Percentiles rank a stretch among this genome's conserved stretches.
These are phyloP conservation scores for Gentiana straminea DNA, from an alignment of 257 asterid species.

Conservation along the genomic window DNA sequence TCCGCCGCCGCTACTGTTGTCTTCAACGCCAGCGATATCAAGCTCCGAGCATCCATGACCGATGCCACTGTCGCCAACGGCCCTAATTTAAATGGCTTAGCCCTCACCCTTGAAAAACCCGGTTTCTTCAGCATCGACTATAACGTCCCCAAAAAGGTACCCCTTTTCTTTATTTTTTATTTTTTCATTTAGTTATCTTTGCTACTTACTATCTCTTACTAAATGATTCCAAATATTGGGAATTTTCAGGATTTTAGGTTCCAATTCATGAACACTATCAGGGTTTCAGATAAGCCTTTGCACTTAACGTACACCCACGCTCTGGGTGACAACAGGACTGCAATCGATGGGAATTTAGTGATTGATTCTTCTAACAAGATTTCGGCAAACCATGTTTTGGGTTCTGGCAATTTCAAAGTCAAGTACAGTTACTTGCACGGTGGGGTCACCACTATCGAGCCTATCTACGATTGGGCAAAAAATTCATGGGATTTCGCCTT, in stretches of 20 bases:
- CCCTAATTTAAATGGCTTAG: constrained; percentile 73
- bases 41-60: constrained; percentile 77
- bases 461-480: constrained; percentile 65
- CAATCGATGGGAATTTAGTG: constrained; percentile 64
- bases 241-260: constrained; percentile 70
- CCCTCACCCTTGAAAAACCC: constrained; percentile 74
- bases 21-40: constrained; percentile 83
- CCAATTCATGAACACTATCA: constrained; percentile 69
- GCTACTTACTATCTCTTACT: not conserved
- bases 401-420: constrained; percentile 54
- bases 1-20: constrained; percentile 61
- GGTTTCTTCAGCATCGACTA: constrained; percentile 80
- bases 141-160: constrained; percentile 77
- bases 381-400: constrained; percentile 72
- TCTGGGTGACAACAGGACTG: constrained; percentile 53
- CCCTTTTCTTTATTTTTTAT: not conserved
- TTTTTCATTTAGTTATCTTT: not conserved
- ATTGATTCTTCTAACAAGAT: constrained; percentile 81
- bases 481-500: constrained; percentile 81
- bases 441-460: constrained; percentile 71
- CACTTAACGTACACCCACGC: constrained; percentile 69
- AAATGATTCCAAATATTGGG: not conserved
- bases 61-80: constrained; percentile 85
- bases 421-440: constrained; percentile 76
- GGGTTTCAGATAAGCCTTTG: constrained; percentile 67